Conservation (phyloP, 495 filamentous ascomycete genomes). For the Cercophora scortea region DNA sequence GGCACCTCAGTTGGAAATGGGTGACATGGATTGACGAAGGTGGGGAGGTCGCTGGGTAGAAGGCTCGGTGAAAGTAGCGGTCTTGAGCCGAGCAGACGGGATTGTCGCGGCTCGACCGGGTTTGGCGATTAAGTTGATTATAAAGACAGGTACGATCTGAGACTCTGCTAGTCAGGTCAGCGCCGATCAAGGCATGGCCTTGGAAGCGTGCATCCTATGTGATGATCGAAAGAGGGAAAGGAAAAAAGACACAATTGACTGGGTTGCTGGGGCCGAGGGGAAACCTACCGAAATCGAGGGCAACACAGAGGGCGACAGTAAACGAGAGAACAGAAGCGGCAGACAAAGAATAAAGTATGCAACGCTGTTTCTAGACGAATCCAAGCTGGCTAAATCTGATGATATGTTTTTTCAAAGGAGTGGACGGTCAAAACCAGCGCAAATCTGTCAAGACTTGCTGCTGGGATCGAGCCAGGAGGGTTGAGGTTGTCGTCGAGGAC, state of each 20-base stretch:
- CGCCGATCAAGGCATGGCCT: background rate
- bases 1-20: constrained; percentile 24
- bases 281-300: constrained; percentile 13
- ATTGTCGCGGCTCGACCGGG: constrained; percentile 2
- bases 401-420: constrained; percentile 31
- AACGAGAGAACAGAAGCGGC: constrained; percentile 9
- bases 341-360: constrained; percentile 13
- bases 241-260: background rate
- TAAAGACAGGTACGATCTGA: constrained; percentile 13
- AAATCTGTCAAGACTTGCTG: constrained; percentile 38
- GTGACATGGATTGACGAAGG: constrained; percentile 30
- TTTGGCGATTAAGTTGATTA: constrained; percentile 19
- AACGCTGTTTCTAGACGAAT: constrained; percentile 21
- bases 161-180: constrained; percentile 8
- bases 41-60: background rate
- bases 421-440: constrained; percentile 46
- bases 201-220: too few species aligned
- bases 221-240: background rate
- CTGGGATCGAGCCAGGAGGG: constrained; percentile 39
- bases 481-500: constrained; percentile 18
- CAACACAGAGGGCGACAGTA: constrained; percentile 10
- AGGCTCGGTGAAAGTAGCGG: background rate
- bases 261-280: background rate
- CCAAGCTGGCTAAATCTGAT: constrained; percentile 6
- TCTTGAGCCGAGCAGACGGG: constrained; percentile 1